Evolutionary conservation across 768 basidiomycete genomes (phyloP).

Genomic region (Boletus rex-veris): DNA sequence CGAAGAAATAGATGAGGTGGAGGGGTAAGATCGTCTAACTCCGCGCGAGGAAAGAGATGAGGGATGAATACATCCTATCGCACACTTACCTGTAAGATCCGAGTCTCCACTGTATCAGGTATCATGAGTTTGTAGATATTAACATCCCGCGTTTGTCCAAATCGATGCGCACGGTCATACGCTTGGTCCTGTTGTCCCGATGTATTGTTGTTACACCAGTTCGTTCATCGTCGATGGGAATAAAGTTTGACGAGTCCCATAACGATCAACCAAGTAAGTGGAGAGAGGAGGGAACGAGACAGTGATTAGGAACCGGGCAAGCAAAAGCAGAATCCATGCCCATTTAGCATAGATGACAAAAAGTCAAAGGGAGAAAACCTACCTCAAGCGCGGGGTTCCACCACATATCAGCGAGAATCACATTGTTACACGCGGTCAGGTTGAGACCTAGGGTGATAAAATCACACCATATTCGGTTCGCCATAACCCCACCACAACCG

Average conservation of each 20-base stretch:
- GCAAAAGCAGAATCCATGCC: background rate
- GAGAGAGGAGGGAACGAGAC: background rate
- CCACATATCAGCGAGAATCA: constrained; percentile 91
- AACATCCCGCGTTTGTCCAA: constrained; percentile 84
- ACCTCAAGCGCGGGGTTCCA: constrained; percentile 91
- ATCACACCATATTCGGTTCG: background rate
- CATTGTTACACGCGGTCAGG: constrained; percentile 89
- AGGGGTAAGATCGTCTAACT: background rate
- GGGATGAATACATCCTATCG: background rate
- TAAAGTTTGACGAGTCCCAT: background rate
- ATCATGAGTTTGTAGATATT: constrained; percentile 89
- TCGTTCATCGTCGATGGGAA: background rate
- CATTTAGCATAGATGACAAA: constrained; percentile 7
- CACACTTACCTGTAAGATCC: constrained; percentile 62
- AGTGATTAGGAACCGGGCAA: background rate
- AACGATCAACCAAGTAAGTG: background rate
- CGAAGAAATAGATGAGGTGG: background rate
- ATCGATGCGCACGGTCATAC: constrained; percentile 87
- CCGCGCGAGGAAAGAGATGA: background rate
- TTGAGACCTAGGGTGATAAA: constrained; percentile 63
- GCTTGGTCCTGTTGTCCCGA: constrained; percentile 69
- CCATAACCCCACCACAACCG: constrained; percentile 1
- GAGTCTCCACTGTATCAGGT: constrained; percentile 81
- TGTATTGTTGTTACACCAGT: background rate
- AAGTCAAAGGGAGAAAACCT: constrained; percentile 18